Percentiles rank a stretch among this genome's conserved stretches.
Evolutionary conservation across 805 yeast genomes (phyloP).

Genomic region (Schizosaccharomyces cryophilus): DNA sequence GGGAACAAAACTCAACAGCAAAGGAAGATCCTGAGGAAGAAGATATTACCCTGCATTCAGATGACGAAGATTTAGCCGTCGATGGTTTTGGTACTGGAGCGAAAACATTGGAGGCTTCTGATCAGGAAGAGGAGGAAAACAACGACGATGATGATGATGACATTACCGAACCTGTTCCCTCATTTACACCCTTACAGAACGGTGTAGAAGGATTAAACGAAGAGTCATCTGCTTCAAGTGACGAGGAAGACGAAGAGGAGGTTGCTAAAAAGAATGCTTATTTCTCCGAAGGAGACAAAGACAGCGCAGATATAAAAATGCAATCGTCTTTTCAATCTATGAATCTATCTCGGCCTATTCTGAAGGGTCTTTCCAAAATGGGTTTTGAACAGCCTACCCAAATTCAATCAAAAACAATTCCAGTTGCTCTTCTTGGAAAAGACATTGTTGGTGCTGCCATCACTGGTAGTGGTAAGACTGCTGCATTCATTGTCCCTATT

Average conservation of each 20-base stretch:
- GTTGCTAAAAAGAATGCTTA: conserved; percentile 12
- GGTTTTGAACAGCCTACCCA: conserved; percentile 83
- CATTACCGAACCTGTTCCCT: conserved; percentile 10
- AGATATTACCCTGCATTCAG: conserved; percentile 6
- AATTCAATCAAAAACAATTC: conserved; percentile 79
- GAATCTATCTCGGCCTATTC: conserved; percentile 68
- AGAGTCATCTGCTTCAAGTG: conserved; percentile 18
- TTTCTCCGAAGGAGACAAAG: conserved; percentile 12
- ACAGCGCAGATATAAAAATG: conserved; percentile 15
- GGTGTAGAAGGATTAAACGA: conserved; percentile 15
- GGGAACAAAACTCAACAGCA: conserved; percentile 9
- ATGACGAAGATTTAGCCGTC: conserved; percentile 17
- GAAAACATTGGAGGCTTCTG: conserved; percentile 13
- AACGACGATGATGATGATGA: conserved; percentile 13
- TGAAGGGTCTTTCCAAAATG: conserved; percentile 55
- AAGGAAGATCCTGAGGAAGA: background rate
- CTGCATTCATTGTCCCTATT: conserved; percentile 90
- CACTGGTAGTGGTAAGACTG: conserved; percentile 98
- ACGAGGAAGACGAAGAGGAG: conserved; percentile 14
- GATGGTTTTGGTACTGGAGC: conserved; percentile 14
- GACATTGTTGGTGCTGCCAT: conserved; percentile 98
- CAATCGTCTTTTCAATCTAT: conserved; percentile 52
- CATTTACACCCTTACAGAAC: conserved; percentile 9
- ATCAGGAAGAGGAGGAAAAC: conserved; percentile 15
- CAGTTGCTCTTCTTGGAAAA: conserved; percentile 77